phyloP scores from a whole-genome alignment of 805 yeast genomes.

The Suhomyces pyralidae region DNA sequence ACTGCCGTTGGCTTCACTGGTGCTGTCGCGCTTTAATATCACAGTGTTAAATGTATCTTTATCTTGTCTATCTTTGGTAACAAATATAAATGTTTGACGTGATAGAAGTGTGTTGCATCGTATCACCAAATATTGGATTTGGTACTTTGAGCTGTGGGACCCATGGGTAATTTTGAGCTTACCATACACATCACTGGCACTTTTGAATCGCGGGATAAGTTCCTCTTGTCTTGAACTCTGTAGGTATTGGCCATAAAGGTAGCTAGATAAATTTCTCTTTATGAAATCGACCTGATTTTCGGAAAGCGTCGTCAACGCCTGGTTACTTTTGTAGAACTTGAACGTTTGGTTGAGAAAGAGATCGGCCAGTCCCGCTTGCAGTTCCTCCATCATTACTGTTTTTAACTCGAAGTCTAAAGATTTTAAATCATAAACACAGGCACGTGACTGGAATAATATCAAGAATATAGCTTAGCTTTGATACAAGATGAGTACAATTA shows the following conservation, averaged over 20 bases:
- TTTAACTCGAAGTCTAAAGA: background rate
- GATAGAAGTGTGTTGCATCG: constrained; percentile 8
- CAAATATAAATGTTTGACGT: constrained; percentile 10
- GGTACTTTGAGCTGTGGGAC: background rate
- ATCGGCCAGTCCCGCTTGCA: constrained; percentile 1
- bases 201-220: constrained; percentile 9
- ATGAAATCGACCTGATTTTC: constrained; percentile 4
- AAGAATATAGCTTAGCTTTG: too few relatives aligned
- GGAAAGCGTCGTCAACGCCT: constrained; percentile 1
- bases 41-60: constrained; percentile 5
- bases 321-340: constrained; percentile 12
- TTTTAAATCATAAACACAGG: too few relatives aligned
- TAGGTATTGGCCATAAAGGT: constrained; percentile 1
- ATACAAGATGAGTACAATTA: too few relatives aligned
- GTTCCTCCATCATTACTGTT: background rate
- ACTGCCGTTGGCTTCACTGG: background rate
- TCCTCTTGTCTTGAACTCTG: constrained; percentile 1
- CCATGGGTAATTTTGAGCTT: constrained; percentile 4
- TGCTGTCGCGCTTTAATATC: constrained; percentile 3
- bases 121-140: constrained; percentile 8
- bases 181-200: constrained; percentile 3
- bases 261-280: constrained; percentile 4
- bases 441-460: background rate
- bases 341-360: constrained; percentile 13
- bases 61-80: background rate